Evolutionary conservation across 768 basidiomycete genomes (phyloP).

Genomic region (Russula emetica): DNA sequence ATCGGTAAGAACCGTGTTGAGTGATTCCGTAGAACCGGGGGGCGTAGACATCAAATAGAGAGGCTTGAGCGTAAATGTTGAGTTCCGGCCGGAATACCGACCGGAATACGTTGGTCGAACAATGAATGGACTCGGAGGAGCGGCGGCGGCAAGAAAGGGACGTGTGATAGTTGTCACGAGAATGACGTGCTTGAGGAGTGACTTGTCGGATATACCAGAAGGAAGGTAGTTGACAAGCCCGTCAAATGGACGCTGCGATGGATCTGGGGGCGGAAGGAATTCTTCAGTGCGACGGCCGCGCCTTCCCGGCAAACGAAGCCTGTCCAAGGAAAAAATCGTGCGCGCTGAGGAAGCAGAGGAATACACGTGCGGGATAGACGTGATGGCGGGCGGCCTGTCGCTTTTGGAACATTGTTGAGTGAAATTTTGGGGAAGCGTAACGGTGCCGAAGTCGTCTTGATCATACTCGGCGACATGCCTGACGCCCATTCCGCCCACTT

Average conservation of each 20-base stretch:
- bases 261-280: conserved; percentile 32
- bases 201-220: conserved; percentile 32
- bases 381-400: conserved; percentile 3
- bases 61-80: conserved; percentile 17
- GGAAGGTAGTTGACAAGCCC: conserved; percentile 40
- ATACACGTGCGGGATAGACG: background rate
- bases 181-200: conserved; percentile 39
- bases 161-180: conserved; percentile 40
- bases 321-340: conserved; percentile 5
- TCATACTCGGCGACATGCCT: conserved; percentile 31
- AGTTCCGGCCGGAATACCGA: conserved; percentile 11
- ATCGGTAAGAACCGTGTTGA: conserved; percentile 11
- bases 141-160: conserved; percentile 35
- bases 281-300: conserved; percentile 12
- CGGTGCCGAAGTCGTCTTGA: conserved; percentile 30
- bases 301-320: conserved; percentile 4
- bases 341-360: conserved; percentile 6
- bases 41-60: conserved; percentile 29
- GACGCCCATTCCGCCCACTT: conserved; percentile 32
- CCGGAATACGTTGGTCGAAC: conserved; percentile 6
- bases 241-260: conserved; percentile 38
- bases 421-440: conserved; percentile 31
- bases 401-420: conserved; percentile 7
- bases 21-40: conserved; percentile 27
- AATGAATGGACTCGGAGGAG: conserved; percentile 10